phyloP scores from a whole-genome alignment of 2,329 filamentous ascomycete species.

The Coniochaeta sp. region DNA sequence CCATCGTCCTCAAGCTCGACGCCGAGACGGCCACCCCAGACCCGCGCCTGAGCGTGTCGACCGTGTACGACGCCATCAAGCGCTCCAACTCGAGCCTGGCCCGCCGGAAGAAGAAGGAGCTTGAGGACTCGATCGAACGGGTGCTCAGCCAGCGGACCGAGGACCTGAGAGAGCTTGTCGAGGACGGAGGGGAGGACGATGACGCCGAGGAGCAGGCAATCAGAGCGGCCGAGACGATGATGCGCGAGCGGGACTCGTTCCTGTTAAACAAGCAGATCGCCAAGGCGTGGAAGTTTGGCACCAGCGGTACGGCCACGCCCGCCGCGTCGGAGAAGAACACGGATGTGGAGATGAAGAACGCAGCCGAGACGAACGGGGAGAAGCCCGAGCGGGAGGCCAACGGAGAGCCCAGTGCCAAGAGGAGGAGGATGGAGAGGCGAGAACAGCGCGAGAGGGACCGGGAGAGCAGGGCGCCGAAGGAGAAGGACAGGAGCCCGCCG shows the following conservation, averaged over 20 bases:
- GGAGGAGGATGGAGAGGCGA: slow-evolving; percentile 42
- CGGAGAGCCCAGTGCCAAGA: slow-evolving; percentile 61
- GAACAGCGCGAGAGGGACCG: neutral
- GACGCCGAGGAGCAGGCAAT: slow-evolving; percentile 23
- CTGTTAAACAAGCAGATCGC: slow-evolving; percentile 34
- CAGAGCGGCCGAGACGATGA: slow-evolving; percentile 15
- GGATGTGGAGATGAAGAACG: neutral
- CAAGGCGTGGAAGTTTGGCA: slow-evolving; percentile 28
- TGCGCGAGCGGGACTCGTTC: slow-evolving; percentile 16
- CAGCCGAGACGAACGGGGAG: neutral
- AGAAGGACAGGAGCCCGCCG: slow-evolving; percentile 55
- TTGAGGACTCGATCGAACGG: slow-evolving; percentile 81
- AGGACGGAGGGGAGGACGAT: slow-evolving; percentile 41
- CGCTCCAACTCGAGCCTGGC: slow-evolving; percentile 81
- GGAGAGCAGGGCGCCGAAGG: slow-evolving; percentile 12
- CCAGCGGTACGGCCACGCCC: neutral
- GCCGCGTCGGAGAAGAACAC: neutral
- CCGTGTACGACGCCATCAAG: slow-evolving; percentile 74
- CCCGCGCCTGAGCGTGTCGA: slow-evolving; percentile 42
- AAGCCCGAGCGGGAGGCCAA: slow-evolving; percentile 46
- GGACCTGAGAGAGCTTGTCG: slow-evolving; percentile 47
- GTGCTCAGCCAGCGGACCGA: slow-evolving; percentile 69
- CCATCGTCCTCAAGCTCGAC: slow-evolving; percentile 69
- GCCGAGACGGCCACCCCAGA: slow-evolving; percentile 40
- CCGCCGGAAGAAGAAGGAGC: slow-evolving; percentile 68